Evolutionary conservation across 2,329 filamentous ascomycete genomes (phyloP).

Genomic region (Tolypocladium paradoxum): DNA sequence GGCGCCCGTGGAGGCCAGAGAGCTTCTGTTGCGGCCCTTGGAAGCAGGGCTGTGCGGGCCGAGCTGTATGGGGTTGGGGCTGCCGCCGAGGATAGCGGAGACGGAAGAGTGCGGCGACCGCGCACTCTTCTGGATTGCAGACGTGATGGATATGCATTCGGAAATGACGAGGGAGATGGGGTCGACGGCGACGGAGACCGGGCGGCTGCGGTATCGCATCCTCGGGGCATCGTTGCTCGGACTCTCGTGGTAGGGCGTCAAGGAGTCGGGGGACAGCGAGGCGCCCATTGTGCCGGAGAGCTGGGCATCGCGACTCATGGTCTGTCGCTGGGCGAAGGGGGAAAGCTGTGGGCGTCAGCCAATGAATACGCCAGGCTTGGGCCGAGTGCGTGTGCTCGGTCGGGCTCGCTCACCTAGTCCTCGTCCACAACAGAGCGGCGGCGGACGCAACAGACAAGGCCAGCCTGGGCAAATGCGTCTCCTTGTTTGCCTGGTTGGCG

Average conservation of each 20-base stretch:
- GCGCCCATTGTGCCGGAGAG: constrained; percentile 14
- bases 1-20: constrained; percentile 17
- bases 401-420: not conserved
- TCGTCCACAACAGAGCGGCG: not conserved
- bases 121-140: constrained; percentile 94
- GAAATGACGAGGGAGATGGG: constrained; percentile 90
- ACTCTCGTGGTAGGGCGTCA: not conserved
- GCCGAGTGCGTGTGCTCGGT: not conserved
- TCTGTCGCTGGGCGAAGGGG: constrained; percentile 7
- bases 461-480: not conserved
- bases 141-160: constrained; percentile 97
- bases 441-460: not conserved
- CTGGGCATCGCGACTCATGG: constrained; percentile 22
- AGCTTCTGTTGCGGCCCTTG: constrained; percentile 30
- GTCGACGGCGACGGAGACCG: constrained; percentile 73
- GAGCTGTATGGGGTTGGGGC: constrained; percentile 46
- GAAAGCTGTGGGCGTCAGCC: not conserved
- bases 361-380: not conserved
- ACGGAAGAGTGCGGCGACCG: constrained; percentile 95
- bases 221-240: constrained; percentile 24
- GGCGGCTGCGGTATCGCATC: constrained; percentile 49
- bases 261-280: constrained; percentile 2
- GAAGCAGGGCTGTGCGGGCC: constrained; percentile 33
- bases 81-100: constrained; percentile 83
- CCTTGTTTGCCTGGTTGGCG: not conserved